Conservation (phyloP, 495 filamentous ascomycete genomes). For the Penicillium mononematosum region DNA sequence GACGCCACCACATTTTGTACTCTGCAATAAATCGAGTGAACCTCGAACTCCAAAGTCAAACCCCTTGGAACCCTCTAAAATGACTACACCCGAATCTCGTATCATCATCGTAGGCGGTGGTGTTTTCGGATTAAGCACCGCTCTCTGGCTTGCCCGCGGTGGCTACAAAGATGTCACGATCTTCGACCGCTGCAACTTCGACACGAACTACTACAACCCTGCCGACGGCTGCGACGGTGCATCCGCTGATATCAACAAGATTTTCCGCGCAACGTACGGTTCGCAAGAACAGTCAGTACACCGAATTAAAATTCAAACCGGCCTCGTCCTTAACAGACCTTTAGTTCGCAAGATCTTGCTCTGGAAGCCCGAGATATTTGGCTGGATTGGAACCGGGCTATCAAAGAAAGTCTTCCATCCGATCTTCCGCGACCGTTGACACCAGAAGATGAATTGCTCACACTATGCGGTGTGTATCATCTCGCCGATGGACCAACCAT, state of each 20-base stretch:
- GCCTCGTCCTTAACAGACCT: background rate
- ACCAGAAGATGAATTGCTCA: constrained; percentile 19
- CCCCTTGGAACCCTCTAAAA: background rate
- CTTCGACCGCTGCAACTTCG: constrained; percentile 16
- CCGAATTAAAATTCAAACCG: no score
- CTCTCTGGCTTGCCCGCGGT: constrained; percentile 17
- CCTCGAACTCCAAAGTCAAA: no score
- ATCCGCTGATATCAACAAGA: constrained; percentile 22
- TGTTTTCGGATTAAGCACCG: constrained; percentile 20
- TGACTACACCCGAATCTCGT: constrained; percentile 10
- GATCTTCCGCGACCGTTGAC: constrained; percentile 15
- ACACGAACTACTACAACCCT: constrained; percentile 14
- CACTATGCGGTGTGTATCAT: constrained; percentile 16
- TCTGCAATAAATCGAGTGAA: no score
- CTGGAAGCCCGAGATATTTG: constrained; percentile 17
- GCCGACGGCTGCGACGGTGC: constrained; percentile 16
- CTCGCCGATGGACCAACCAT: constrained; percentile 17
- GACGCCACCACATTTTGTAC: no score
- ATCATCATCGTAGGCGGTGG: constrained; percentile 22
- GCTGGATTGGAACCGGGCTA: constrained; percentile 15
- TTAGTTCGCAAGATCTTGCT: constrained; percentile 18
- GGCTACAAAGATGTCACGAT: constrained; percentile 20
- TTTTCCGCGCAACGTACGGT: constrained; percentile 20
- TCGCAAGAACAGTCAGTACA: constrained; percentile 9
- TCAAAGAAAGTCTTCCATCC: constrained; percentile 8